phyloP scores from a whole-genome alignment of 1,284 basidiomycete species.

The Papiliotrema terrestris region DNA sequence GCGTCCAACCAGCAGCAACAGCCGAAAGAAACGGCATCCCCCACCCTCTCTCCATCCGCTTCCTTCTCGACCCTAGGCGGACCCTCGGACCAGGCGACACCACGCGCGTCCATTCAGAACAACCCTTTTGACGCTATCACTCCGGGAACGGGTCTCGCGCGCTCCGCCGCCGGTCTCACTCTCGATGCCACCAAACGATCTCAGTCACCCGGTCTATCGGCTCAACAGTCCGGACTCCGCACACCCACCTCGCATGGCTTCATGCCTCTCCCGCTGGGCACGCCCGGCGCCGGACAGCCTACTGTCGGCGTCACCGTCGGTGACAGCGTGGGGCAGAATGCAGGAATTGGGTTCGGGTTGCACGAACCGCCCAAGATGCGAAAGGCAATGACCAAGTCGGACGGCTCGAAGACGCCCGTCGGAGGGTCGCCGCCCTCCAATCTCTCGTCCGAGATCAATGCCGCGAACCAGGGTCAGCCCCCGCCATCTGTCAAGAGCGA shows the following conservation, averaged over 20 bases:
- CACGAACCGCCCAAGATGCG: slow-evolving; percentile 49
- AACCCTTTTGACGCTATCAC: slow-evolving; percentile 65
- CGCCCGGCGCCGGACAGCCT: slow-evolving; percentile 42
- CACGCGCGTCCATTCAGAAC: slow-evolving; percentile 56
- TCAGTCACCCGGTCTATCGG: slow-evolving; percentile 35
- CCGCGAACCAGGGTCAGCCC: slow-evolving; percentile 16
- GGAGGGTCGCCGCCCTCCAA: slow-evolving; percentile 13
- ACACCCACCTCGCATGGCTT: slow-evolving; percentile 47
- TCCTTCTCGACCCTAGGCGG: slow-evolving; percentile 43
- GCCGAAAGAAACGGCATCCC: slow-evolving; percentile 32
- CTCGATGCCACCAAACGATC: slow-evolving; percentile 38
- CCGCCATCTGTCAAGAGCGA: background rate
- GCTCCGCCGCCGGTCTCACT: slow-evolving; percentile 29
- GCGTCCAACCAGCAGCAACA: slow-evolving; percentile 45
- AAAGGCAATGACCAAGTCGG: slow-evolving; percentile 37
- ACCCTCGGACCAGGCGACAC: slow-evolving; percentile 66
- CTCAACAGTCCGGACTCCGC: slow-evolving; percentile 40
- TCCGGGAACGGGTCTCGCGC: slow-evolving; percentile 19
- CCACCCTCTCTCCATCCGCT: slow-evolving; percentile 35
- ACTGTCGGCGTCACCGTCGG: slow-evolving; percentile 47
- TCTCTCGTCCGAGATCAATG: slow-evolving; percentile 46
- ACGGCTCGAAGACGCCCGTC: slow-evolving; percentile 34
- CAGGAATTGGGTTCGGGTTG: slow-evolving; percentile 44
- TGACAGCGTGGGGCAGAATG: slow-evolving; percentile 35
- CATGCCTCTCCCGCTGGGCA: slow-evolving; percentile 43